Percentiles rank a stretch among this genome's conserved stretches.
These are phyloP conservation scores for Ottelia alismoides DNA, from an alignment of 106 monocot genomes.

Conservation along the genomic window DNA sequence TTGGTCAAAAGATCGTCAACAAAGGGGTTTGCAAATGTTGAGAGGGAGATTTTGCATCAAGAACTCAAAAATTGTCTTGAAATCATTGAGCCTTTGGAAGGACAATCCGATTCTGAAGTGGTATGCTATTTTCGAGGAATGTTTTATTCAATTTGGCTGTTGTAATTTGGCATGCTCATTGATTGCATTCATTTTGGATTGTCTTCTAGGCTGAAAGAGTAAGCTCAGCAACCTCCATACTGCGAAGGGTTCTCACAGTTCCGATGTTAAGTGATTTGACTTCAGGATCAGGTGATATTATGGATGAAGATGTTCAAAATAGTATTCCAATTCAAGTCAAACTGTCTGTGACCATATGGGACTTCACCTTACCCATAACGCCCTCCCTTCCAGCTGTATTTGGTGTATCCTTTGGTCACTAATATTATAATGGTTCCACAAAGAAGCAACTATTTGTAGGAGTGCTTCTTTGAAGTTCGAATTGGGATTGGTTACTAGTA, in stretches of 20 bases:
- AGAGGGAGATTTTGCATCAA: constrained; percentile 49
- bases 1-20: constrained; percentile 31
- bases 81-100: constrained; percentile 44
- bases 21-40: constrained; percentile 31
- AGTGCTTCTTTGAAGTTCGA: too few relatives aligned
- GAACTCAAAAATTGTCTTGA: constrained; percentile 72
- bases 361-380: constrained; percentile 82
- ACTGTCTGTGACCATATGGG: constrained; percentile 82
- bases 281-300: constrained; percentile 49
- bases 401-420: constrained; percentile 97
- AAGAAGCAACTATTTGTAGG: too few relatives aligned
- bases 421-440: too few relatives aligned
- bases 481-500: too few relatives aligned
- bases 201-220: constrained; percentile 49
- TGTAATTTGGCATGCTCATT: too few relatives aligned
- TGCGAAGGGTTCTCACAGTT: constrained; percentile 49
- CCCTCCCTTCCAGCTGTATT: constrained; percentile 98
- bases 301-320: constrained; percentile 81
- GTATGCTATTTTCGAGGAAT: constrained; percentile 33
- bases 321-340: constrained; percentile 52
- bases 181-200: too few relatives aligned
- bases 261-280: constrained; percentile 47
- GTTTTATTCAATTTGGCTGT: too few relatives aligned
- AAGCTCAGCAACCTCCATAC: constrained; percentile 43
- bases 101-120: constrained; percentile 52